phyloP scores from a whole-genome alignment of 306 rosid genomes.

The Prosopis cineraria region DNA sequence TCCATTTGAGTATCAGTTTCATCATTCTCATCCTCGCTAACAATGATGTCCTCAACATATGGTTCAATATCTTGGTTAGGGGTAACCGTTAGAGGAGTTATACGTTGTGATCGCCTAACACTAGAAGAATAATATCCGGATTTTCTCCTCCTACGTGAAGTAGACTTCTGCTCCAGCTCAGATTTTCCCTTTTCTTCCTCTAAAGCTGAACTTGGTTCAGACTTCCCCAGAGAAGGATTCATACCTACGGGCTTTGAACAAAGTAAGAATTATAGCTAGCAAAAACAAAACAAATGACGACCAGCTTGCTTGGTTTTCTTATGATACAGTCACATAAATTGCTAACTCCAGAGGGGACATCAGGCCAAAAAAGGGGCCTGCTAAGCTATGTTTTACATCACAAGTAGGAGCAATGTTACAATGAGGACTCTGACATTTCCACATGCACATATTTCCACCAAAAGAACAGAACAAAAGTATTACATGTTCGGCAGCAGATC shows the following conservation, averaged over 20 bases:
- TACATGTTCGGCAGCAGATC: neutral
- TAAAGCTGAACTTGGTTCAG: constrained; percentile 2
- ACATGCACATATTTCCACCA: neutral
- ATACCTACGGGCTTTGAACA: constrained; percentile 14
- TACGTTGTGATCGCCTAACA: constrained; percentile 66
- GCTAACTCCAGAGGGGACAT: neutral
- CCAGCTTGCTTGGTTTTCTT: neutral
- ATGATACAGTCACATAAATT: neutral
- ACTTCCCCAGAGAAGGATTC: constrained; percentile 26
- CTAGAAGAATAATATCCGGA: neutral
- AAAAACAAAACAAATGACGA: neutral
- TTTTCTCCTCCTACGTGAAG: constrained; percentile 31
- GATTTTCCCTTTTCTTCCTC: constrained; percentile 16
- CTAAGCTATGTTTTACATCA: neutral
- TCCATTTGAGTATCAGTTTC: constrained; percentile 37
- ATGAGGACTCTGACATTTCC: neutral
- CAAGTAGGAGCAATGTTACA: neutral
- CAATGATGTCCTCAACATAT: constrained; percentile 33
- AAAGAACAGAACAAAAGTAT: neutral
- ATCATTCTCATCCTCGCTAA: constrained; percentile 43
- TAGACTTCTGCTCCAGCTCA: constrained; percentile 31
- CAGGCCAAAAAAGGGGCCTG: neutral
- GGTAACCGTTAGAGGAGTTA: constrained; percentile 15
- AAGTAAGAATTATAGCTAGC: neutral
- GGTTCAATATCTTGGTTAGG: constrained; percentile 8